Base-by-base conservation (phyloP, 2,329 filamentous ascomycete species). In the Aspergillus candidus region DNA sequence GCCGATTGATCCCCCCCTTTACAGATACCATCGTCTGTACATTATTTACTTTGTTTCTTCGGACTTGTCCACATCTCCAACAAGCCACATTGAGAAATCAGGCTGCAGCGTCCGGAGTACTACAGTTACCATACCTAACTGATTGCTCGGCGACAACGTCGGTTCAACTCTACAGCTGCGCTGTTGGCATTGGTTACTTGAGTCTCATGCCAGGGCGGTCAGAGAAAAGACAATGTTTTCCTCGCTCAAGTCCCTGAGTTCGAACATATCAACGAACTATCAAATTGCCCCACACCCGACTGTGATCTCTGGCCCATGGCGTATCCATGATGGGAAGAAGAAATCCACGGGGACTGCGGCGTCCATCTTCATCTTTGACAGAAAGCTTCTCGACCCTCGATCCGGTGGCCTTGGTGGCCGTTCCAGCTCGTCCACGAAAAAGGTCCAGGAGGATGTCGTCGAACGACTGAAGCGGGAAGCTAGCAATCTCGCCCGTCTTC, bases 301-400 rank as follows among this genome's bases (percentile, higher is more conserved):
- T n/a, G 86, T 88, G 40, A 81, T 81, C 41, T 87, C 90, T 12
- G 93, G 93, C 13, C 88, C 90, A 46, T 98, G 93, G 93, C 94
- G 89, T 72, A 93, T 98, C 60, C 91, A 91, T 76, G 90, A 96
- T 71, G 90, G 87, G 47, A 97, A 94, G 74, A 94, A 94, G 72
- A 97, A 96, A 71, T 88, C 86, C 27, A 95, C 89, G 0, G 88
- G 87, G 54, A 94, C 93, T 65, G 68, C 83, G 6, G 93, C 84
- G 43, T 96, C 90, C 12, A 83, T 97, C 54, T 98, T 97, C 60
- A 83, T 97, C 53, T 96, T 97, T 65, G 93, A 98, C 54, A 84
- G 82, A 63, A 95, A 94, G 69, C 80, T 81, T 1, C 73, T 98
- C 43, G 90, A 96, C 46, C 72, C 80, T 8, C 77, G 83, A 47